Base-by-base conservation (phyloP, 1,284 basidiomycete species). In the Wallemia ichthyophaga region DNA sequence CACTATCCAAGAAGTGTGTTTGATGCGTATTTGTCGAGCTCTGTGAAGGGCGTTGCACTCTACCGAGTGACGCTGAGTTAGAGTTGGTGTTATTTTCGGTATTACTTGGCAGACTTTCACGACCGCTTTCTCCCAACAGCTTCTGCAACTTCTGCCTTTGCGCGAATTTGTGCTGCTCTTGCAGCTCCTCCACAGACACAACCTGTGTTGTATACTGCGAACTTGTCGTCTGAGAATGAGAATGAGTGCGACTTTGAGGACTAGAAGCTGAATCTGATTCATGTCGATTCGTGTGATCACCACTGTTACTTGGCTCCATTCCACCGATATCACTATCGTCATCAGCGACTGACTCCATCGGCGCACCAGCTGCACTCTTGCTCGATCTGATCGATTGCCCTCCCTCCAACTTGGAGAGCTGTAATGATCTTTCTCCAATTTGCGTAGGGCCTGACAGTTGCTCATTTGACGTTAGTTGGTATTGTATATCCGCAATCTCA, bases 81-180 rank as follows among this genome's bases (percentile, higher is more conserved):
- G n/a, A n/a, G n/a, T n/a, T n/a, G n/a, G n/a, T n/a, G n/a, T n/a
- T n/a, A n/a, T n/a, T n/a, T n/a, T n/a, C n/a, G n/a, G n/a, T 15
- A 48, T 48, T 48, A 21, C 37, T 48, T 15, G 37, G 37, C 37
- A 48, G n/a, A 21, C 13, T 17, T 21, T 48, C 37, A 17, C n/a
- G 37, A 21, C 37, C n/a, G 37, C n/a, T 48, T 19, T 48, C 37
- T 2, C 88, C 87, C 2, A 94, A 74, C 59, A 91, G 69, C 67
- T 81, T 79, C 63, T 77, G 74, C 37, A 85, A 72, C 66, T 87
- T 86, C 65, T 76, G 68, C 60, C 62, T 65, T 59, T 58, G 63
- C 24, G 62, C 62, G 9, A 61, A 62, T 27, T n/a, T 53, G 1
- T 48, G 31, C 60, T 62, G 33, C 58, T 60, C 19, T 59, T 48